Conservation (phyloP, 495 filamentous ascomycete species). For the Hypoxylon perforatum region DNA sequence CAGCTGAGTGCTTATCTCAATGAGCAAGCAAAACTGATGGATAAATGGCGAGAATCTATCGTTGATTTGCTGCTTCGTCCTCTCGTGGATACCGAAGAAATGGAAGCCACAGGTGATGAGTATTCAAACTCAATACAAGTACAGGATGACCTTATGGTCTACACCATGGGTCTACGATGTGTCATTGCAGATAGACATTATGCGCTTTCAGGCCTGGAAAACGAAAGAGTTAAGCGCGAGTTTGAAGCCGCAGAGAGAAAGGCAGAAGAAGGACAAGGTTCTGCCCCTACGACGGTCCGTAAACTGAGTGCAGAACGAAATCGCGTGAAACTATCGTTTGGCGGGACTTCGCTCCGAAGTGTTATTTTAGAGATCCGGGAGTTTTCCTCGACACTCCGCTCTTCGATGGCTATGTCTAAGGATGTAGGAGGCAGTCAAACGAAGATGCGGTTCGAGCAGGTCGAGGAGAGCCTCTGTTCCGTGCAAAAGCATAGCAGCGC, state of each 20-base stretch:
- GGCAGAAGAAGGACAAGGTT: slow-evolving; percentile 72
- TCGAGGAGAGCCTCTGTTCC: slow-evolving; percentile 62
- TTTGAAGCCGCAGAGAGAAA: slow-evolving; percentile 65
- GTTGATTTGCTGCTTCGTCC: slow-evolving; percentile 75
- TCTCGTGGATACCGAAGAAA: slow-evolving; percentile 83
- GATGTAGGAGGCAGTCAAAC: slow-evolving; percentile 72
- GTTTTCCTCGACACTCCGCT: slow-evolving; percentile 69
- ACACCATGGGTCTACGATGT: slow-evolving; percentile 78
- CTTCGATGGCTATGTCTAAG: no score
- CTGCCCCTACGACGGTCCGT: slow-evolving; percentile 75
- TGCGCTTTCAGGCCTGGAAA: slow-evolving; percentile 76
- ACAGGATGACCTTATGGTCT: slow-evolving; percentile 85
- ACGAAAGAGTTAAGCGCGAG: slow-evolving; percentile 84
- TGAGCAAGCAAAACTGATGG: slow-evolving; percentile 72
- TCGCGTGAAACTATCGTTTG: slow-evolving; percentile 64
- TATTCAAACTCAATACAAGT: slow-evolving; percentile 86
- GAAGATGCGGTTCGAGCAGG: slow-evolving; percentile 70
- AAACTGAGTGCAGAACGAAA: slow-evolving; percentile 68
- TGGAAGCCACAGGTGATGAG: slow-evolving; percentile 85
- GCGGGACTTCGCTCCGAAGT: slow-evolving; percentile 68
- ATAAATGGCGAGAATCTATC: slow-evolving; percentile 77
- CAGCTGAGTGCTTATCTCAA: slow-evolving; percentile 67
- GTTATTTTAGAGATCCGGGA: slow-evolving; percentile 75
- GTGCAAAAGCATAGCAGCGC: slow-evolving; percentile 69
- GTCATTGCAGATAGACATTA: slow-evolving; percentile 82